These are phyloP conservation scores for Paramecium primaurelia DNA, from an alignment of 73 alveolate genomes.

Conservation along the genomic window DNA sequence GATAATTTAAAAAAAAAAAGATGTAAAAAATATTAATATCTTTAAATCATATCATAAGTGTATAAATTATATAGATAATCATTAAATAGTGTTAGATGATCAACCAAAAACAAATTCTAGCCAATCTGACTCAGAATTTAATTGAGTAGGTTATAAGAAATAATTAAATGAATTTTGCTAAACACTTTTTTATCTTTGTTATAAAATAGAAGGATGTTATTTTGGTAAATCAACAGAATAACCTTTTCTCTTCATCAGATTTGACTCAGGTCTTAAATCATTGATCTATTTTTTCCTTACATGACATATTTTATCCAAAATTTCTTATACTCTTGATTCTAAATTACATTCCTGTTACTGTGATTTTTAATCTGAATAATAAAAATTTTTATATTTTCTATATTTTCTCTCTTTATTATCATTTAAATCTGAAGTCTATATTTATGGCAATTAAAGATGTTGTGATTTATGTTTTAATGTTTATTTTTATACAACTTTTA, in stretches of 20 bases:
- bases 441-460: neutral
- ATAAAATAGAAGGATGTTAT: neutral
- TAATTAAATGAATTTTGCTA: neutral
- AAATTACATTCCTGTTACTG: neutral
- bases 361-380: neutral
- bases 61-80: neutral
- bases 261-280: neutral
- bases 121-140: neutral
- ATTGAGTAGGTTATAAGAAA: neutral
- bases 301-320: neutral
- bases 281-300: neutral
- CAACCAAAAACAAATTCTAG: neutral
- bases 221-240: neutral
- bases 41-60: neutral
- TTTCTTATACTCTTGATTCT: neutral
- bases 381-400: neutral
- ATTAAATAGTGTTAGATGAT: neutral
- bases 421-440: neutral
- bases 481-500: neutral
- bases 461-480: neutral
- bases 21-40: neutral
- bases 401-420: neutral
- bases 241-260: neutral
- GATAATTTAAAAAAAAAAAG: constrained; percentile 1
- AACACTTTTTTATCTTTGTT: neutral